These are phyloP conservation scores for Lactifluus hygrophoroides DNA, from an alignment of 768 basidiomycete species.

Conservation along the genomic window DNA sequence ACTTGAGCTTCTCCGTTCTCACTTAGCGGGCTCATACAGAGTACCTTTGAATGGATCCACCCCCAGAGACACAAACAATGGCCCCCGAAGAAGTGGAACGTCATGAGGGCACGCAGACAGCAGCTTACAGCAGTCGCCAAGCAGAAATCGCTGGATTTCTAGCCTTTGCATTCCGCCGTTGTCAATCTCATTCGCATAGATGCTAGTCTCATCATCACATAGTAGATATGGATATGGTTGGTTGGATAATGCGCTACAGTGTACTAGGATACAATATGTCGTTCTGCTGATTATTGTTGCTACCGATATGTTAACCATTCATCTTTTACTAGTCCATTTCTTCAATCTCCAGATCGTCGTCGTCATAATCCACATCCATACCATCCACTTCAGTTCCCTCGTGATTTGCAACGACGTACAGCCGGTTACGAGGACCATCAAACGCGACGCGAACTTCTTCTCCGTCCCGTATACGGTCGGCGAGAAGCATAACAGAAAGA, in stretches of 20 bases:
- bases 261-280: background rate
- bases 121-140: background rate
- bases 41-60: conserved; percentile 11
- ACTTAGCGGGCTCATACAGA: background rate
- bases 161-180: background rate
- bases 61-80: background rate
- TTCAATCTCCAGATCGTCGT: conserved; percentile 56
- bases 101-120: background rate
- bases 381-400: conserved; percentile 41
- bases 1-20: background rate
- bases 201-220: too few relatives aligned
- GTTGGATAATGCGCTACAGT: background rate
- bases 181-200: too few relatives aligned
- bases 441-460: conserved; percentile 71
- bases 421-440: conserved; percentile 72
- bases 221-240: background rate
- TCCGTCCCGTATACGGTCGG: conserved; percentile 72
- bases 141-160: background rate
- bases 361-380: conserved; percentile 54
- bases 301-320: background rate
- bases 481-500: conserved; percentile 74
- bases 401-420: conserved; percentile 80
- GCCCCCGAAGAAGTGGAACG: background rate
- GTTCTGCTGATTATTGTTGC: background rate
- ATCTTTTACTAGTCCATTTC: conserved; percentile 45